A percentile compares a stretch with the other conserved stretches of the same genome.
Conservation (phyloP, 2,329 filamentous ascomycete species). For the Penicillium oxalicum region DNA sequence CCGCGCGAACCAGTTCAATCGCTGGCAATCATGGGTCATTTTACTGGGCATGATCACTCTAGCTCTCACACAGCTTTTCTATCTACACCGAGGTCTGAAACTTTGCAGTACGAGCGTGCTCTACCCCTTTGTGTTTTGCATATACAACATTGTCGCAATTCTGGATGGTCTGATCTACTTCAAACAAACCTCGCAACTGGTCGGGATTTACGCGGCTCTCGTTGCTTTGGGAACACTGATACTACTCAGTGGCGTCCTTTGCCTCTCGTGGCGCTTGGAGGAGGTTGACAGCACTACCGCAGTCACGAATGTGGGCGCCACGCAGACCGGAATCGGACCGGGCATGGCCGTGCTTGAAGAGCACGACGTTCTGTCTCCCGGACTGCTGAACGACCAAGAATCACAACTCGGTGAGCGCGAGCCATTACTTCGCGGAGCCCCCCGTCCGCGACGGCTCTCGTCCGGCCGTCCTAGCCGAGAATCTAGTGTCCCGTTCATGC, state of each 20-base stretch:
- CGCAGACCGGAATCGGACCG: conserved; percentile 65
- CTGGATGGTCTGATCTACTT: conserved; percentile 97
- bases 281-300: conserved; percentile 46
- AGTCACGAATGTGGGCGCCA: conserved; percentile 45
- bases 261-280: conserved; percentile 87
- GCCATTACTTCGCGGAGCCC: conserved; percentile 30
- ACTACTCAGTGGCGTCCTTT: conserved; percentile 78
- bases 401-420: conserved; percentile 36
- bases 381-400: conserved; percentile 28
- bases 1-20: conserved; percentile 84
- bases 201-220: conserved; percentile 60
- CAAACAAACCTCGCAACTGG: conserved; percentile 74
- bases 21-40: conserved; percentile 92
- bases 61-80: conserved; percentile 88
- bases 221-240: conserved; percentile 84
- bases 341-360: conserved; percentile 73
- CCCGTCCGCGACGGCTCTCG: conserved; percentile 20
- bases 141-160: conserved; percentile 99
- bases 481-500: conserved; percentile 28
- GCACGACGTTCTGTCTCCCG: conserved; percentile 27
- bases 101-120: conserved; percentile 91
- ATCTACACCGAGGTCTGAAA: conserved; percentile 87
- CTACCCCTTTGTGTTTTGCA: conserved; percentile 95
- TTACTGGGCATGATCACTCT: conserved; percentile 72
- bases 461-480: conserved; percentile 31